Conservation (phyloP, 1,284 basidiomycete genomes). For the Ustilago shanxiensis region DNA sequence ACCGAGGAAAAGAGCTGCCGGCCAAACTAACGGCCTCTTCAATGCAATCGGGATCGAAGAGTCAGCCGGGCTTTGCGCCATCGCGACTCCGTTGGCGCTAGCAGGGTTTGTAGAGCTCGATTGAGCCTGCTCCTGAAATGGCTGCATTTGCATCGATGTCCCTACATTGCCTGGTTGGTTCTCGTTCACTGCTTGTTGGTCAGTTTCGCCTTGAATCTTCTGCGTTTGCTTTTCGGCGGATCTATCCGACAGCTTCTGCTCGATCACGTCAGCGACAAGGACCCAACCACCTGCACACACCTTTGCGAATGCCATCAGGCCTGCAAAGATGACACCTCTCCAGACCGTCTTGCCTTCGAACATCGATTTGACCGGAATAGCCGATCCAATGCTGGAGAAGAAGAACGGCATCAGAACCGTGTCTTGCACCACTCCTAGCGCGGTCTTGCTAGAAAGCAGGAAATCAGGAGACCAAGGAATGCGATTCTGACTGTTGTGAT, state of each 20-base stretch:
- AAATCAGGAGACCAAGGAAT: constrained; percentile 12
- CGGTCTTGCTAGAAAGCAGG: constrained; percentile 5
- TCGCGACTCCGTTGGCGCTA: background rate
- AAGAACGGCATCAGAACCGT: constrained; percentile 74
- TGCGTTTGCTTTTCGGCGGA: background rate
- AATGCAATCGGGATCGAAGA: background rate
- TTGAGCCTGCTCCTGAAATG: background rate
- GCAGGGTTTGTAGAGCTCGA: no score
- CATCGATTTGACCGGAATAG: constrained; percentile 74
- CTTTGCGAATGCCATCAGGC: constrained; percentile 74
- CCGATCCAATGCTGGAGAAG: constrained; percentile 75
- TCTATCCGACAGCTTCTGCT: constrained; percentile 11
- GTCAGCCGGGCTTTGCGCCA: background rate
- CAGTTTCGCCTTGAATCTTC: background rate
- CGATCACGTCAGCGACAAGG: constrained; percentile 55
- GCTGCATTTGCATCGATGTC: constrained; percentile 3
- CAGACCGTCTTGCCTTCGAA: constrained; percentile 73
- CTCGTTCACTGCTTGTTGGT: background rate
- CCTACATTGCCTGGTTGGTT: background rate
- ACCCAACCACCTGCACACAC: constrained; percentile 71
- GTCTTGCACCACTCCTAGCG: constrained; percentile 19
- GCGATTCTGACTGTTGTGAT: background rate
- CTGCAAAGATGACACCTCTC: constrained; percentile 73
- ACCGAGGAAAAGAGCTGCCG: constrained; percentile 70
- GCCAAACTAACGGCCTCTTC: constrained; percentile 13